Conservation (phyloP, 2,329 filamentous ascomycete species). For the Cytospora mali region DNA sequence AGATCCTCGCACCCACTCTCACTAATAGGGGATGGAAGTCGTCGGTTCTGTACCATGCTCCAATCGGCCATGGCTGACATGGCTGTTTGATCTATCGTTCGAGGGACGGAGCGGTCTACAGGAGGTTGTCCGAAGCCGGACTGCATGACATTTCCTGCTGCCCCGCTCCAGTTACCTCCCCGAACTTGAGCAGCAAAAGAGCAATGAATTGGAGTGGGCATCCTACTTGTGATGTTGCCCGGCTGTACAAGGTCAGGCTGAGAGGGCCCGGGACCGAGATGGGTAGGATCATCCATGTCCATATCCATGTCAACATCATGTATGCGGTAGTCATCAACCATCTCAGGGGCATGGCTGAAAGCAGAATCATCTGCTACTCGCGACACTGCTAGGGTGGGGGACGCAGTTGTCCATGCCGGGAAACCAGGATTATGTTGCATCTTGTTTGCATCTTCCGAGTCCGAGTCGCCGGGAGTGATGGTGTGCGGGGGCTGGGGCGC, state of each 20-base stretch:
- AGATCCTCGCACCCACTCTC: constrained; percentile 53
- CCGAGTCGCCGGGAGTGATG: constrained; percentile 41
- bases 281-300: constrained; percentile 43
- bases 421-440: constrained; percentile 37
- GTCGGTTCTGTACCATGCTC: constrained; percentile 55
- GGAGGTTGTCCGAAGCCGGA: constrained; percentile 42
- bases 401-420: constrained; percentile 36
- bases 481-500: constrained; percentile 36
- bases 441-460: constrained; percentile 36
- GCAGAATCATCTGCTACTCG: constrained; percentile 22
- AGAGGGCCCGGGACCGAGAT: constrained; percentile 36
- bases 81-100: constrained; percentile 46
- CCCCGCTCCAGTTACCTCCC: constrained; percentile 51
- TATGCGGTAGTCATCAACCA: constrained; percentile 37
- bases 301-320: constrained; percentile 50
- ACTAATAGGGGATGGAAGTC: constrained; percentile 62
- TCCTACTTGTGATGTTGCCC: constrained; percentile 46
- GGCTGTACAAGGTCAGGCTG: constrained; percentile 38
- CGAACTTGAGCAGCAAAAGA: constrained; percentile 59
- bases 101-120: constrained; percentile 50
- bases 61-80: constrained; percentile 45
- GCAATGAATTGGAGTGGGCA: constrained; percentile 63
- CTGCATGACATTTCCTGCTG: constrained; percentile 39
- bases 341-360: constrained; percentile 29
- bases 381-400: constrained; percentile 31